Evolutionary conservation across 805 yeast species (phyloP).

Genomic region (Debaryomyces maramus): DNA sequence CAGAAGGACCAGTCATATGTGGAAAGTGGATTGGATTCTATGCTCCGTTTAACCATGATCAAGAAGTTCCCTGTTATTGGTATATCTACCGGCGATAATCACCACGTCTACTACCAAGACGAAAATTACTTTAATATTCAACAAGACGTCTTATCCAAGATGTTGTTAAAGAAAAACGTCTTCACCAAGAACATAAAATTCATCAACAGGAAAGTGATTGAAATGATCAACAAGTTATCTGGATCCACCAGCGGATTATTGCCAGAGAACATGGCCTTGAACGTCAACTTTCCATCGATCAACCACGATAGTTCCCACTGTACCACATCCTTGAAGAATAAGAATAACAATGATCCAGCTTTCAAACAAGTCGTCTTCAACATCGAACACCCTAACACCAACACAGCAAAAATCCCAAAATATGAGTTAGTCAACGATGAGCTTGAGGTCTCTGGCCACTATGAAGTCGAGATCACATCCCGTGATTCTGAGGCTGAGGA

Average conservation of each 20-base stretch:
- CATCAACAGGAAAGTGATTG: conserved; percentile 23
- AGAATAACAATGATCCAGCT: conserved; percentile 1
- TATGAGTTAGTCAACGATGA: conserved; percentile 4
- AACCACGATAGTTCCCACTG: conserved; percentile 25
- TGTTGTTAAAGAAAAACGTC: conserved; percentile 18
- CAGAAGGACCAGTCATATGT: background rate
- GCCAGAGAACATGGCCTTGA: conserved; percentile 14
- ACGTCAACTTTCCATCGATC: conserved; percentile 30
- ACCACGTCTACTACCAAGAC: conserved; percentile 34
- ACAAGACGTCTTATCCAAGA: conserved; percentile 7
- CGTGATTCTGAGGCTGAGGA: conserved; percentile 3
- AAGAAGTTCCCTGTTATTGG: conserved; percentile 20
- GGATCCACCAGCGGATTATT: conserved; percentile 1
- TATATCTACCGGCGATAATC: conserved; percentile 25
- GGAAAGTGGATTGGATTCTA: conserved; percentile 13
- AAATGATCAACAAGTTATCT: conserved; percentile 18
- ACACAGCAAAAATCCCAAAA: conserved; percentile 6
- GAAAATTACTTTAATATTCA: conserved; percentile 26
- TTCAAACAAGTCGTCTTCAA: conserved; percentile 2
- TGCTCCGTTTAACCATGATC: conserved; percentile 17
- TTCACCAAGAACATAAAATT: conserved; percentile 23
- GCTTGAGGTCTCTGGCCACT: conserved; percentile 5
- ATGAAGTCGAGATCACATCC: background rate
- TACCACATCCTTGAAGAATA: conserved; percentile 12
- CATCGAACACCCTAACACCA: background rate